Evolutionary conservation across 1,139 yeast species (phyloP).

Genomic region (Candida neerlandica): DNA sequence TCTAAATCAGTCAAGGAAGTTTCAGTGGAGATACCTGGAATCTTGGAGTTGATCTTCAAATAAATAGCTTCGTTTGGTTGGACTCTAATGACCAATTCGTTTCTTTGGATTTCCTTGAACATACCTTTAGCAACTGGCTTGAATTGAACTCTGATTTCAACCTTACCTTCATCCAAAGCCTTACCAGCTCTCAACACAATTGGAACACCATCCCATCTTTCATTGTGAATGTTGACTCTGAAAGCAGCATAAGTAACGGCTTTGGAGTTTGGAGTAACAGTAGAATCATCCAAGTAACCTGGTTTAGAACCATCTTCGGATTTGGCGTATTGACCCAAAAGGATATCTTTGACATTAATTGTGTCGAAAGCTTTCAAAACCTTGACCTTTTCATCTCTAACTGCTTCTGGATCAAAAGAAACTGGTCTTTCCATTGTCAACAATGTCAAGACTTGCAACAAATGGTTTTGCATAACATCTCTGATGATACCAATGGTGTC

Average conservation of each 20-base stretch:
- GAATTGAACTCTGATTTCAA: slow-evolving; percentile 92
- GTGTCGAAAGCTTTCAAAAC: slow-evolving; percentile 80
- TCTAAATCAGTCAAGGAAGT: slow-evolving; percentile 89
- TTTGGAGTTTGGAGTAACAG: slow-evolving; percentile 80
- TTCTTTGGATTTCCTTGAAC: slow-evolving; percentile 79
- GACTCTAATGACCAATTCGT: slow-evolving; percentile 88
- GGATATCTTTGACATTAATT: slow-evolving; percentile 64
- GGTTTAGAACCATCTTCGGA: slow-evolving; percentile 90
- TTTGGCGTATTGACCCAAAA: slow-evolving; percentile 85
- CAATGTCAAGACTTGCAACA: slow-evolving; percentile 87
- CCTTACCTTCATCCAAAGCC: slow-evolving; percentile 89
- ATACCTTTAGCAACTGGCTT: slow-evolving; percentile 84
- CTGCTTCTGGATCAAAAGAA: slow-evolving; percentile 85
- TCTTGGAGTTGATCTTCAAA: slow-evolving; percentile 87
- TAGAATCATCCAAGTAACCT: slow-evolving; percentile 87
- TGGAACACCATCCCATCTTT: slow-evolving; percentile 98
- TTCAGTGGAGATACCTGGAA: slow-evolving; percentile 85
- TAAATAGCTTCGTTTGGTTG: slow-evolving; percentile 96
- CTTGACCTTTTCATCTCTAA: slow-evolving; percentile 95
- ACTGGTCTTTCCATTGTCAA: slow-evolving; percentile 96
- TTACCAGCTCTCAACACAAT: slow-evolving; percentile 95
- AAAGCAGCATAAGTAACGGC: slow-evolving; percentile 94
- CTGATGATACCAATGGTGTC: slow-evolving; percentile 94
- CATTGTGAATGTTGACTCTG: slow-evolving; percentile 76
- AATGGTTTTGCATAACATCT: slow-evolving; percentile 98